Evolutionary conservation across 169 alveolate genomes (phyloP).

Genomic region (Eimeria necatrix): DNA sequence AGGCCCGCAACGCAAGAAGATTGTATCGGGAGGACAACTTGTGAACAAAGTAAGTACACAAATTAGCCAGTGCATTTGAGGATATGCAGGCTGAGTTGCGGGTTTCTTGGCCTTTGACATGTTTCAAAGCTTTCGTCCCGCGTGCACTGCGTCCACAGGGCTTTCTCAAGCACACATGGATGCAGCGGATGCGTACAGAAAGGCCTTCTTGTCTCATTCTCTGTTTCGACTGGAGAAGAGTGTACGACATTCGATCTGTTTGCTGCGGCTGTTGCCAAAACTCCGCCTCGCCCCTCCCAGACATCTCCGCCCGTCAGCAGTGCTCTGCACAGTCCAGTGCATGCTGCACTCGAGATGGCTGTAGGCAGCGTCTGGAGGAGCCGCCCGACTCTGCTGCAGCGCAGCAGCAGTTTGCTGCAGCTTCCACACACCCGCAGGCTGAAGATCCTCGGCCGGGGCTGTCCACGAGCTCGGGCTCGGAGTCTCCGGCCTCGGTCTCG

Average conservation of each 20-base stretch:
- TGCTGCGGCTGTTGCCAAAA: constrained; percentile 58
- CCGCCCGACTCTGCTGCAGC: neutral
- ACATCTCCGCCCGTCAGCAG: neutral
- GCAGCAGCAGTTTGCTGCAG: neutral
- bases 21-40: constrained; percentile 40
- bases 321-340: constrained; percentile 12
- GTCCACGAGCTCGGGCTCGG: neutral
- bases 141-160: constrained; percentile 48
- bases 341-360: constrained; percentile 54
- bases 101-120: neutral
- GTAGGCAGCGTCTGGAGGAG: neutral
- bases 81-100: too few relatives aligned
- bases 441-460: constrained; percentile 13
- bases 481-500: constrained; percentile 52
- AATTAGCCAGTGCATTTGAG: too few relatives aligned
- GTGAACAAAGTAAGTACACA: constrained; percentile 53
- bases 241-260: neutral
- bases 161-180: constrained; percentile 75
- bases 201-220: constrained; percentile 73
- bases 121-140: neutral
- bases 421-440: constrained; percentile 16
- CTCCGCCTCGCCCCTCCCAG: constrained; percentile 16
- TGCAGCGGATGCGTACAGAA: constrained; percentile 76
- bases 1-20: constrained; percentile 68
- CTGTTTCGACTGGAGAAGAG: constrained; percentile 80